These are phyloP conservation scores for Thraustotheca clavata DNA, from an alignment of 352 stramenopile species.

Conservation along the genomic window DNA sequence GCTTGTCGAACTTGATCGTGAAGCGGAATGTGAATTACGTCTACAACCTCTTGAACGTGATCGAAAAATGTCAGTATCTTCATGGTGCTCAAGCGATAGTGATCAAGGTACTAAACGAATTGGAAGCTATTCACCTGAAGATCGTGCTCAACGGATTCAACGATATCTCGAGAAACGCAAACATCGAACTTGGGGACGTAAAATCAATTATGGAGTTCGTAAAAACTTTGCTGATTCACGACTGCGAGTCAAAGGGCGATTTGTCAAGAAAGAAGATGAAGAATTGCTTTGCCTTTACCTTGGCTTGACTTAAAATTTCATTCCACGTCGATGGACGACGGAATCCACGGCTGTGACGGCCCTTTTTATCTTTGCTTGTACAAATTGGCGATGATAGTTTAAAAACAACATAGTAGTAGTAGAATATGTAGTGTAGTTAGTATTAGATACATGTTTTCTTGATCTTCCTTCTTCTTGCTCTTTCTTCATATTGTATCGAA, in stretches of 20 bases:
- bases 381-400: neutral
- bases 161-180: conserved; percentile 90
- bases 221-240: conserved; percentile 99
- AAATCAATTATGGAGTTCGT: conserved; percentile 97
- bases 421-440: too few relatives aligned
- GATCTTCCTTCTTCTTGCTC: too few relatives aligned
- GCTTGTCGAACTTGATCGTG: neutral
- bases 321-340: neutral
- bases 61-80: conserved; percentile 17
- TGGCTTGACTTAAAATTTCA: conserved; percentile 60
- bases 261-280: conserved; percentile 99
- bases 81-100: conserved; percentile 14
- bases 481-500: too few relatives aligned
- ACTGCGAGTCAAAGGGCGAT: conserved; percentile 95
- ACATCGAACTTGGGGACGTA: conserved; percentile 93
- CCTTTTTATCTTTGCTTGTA: neutral
- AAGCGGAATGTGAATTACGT: neutral
- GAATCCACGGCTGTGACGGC: neutral
- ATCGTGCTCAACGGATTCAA: conserved; percentile 76
- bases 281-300: conserved; percentile 79
- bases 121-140: conserved; percentile 82
- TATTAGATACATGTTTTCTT: too few relatives aligned
- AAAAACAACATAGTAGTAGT: too few relatives aligned
- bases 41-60: neutral
- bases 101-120: conserved; percentile 47